Percentiles rank a stretch among this genome's conserved stretches.
Evolutionary conservation across 163 green algal genomes (phyloP).

Genomic region (Chlorella variabilis): DNA sequence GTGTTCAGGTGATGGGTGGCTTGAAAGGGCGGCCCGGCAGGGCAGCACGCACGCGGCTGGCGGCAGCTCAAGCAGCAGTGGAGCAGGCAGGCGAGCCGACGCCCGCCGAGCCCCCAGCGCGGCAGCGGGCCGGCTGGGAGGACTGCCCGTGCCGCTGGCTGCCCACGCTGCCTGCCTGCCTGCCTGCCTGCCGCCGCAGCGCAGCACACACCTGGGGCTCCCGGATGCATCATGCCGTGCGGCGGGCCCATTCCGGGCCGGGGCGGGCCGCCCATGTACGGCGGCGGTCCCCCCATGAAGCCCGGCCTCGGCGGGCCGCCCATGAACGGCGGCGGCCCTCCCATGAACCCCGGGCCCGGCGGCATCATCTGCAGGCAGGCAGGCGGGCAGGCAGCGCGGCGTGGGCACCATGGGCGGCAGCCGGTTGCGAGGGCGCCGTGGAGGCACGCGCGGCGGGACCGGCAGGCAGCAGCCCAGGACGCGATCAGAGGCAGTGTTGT

Average conservation of each 20-base stretch:
- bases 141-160: too few relatives aligned
- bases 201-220: background rate
- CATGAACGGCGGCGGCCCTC: background rate
- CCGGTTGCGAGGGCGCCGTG: too few relatives aligned
- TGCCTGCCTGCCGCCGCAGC: background rate
- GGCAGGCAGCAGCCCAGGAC: too few relatives aligned
- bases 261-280: background rate
- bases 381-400: background rate
- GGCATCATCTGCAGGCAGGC: background rate
- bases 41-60: too few relatives aligned
- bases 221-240: background rate
- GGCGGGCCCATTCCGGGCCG: conserved; percentile 4
- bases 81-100: too few relatives aligned
- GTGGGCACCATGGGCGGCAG: too few relatives aligned
- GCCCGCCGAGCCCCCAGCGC: too few relatives aligned
- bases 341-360: background rate
- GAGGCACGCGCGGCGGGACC: too few relatives aligned
- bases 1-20: background rate
- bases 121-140: too few relatives aligned
- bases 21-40: background rate
- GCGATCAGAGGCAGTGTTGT: too few relatives aligned
- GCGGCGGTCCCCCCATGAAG: background rate
- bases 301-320: background rate
- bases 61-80: too few relatives aligned
- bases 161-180: too few relatives aligned